phyloP scores from a whole-genome alignment of 2,329 filamentous ascomycete species.

The Didymella arachidicola region DNA sequence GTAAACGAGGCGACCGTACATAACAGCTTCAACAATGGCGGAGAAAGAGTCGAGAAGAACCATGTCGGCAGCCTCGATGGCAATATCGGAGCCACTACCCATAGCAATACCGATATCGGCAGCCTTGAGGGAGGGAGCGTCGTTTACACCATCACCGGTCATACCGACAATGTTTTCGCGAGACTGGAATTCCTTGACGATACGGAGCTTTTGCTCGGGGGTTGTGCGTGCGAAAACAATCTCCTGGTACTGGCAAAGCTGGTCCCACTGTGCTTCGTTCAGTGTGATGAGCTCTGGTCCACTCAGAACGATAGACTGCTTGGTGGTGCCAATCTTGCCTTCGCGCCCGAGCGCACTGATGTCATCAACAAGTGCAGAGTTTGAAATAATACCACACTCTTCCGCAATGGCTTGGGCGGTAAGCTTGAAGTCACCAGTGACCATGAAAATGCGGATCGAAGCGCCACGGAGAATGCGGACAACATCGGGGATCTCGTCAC shows the following conservation, averaged over 20 bases:
- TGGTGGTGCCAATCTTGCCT: constrained; percentile 35
- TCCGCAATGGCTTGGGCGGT: constrained; percentile 77
- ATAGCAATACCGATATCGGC: constrained; percentile 69
- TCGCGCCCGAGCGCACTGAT: constrained; percentile 59
- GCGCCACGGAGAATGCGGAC: constrained; percentile 71
- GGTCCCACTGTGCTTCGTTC: constrained; percentile 73
- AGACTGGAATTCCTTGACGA: constrained; percentile 76
- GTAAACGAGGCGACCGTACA: constrained; percentile 78
- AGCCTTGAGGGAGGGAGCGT: constrained; percentile 63
- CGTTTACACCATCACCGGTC: constrained; percentile 60
- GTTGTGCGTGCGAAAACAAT: constrained; percentile 78
- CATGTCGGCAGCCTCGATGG: constrained; percentile 69
- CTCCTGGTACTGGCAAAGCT: constrained; percentile 70
- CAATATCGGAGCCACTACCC: constrained; percentile 66
- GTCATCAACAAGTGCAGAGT: constrained; percentile 60
- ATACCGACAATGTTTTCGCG: constrained; percentile 64
- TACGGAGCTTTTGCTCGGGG: constrained; percentile 79
- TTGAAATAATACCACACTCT: constrained; percentile 74
- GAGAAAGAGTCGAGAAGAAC: constrained; percentile 73
- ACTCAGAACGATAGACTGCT: constrained; percentile 44
- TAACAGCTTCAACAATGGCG: constrained; percentile 74
- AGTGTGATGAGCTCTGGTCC: constrained; percentile 66
- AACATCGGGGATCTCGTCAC: constrained; percentile 66
- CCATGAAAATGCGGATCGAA: constrained; percentile 81
- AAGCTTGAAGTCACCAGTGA: constrained; percentile 79